Base-by-base conservation (phyloP, 306 rosid species). In the Cicer yamashitae region DNA sequence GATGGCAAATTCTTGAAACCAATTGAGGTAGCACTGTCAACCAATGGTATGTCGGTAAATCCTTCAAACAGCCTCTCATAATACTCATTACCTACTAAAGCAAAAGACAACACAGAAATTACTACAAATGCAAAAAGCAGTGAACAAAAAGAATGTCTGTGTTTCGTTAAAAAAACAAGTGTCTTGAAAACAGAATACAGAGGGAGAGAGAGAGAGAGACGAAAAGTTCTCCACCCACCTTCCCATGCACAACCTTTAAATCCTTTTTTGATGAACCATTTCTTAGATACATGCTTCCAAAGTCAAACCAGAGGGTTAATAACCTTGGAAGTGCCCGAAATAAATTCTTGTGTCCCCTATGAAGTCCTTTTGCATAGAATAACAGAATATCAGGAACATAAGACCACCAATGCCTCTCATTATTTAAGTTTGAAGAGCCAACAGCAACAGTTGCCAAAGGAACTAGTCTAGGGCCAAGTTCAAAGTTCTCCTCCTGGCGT, bases 1-100 rank as follows among this genome's bases (percentile, higher is more conserved):
- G 94, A 80, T 94, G 99, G 85, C 96, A 90, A 82, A 92, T 94
- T 89, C 98, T 94, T 61, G 99, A 94, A 89, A 94, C 99, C 86
- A 94, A 79, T 75, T 91, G 99, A 64, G 97, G 99, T 65, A 94
- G 89, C 78, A 90, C 97, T 10, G 97, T 88, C 84, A 94, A 82
- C 99, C 99, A 94, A 75, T 94, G 96, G 83, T 91, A 90, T 47
- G 91, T 75, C 71, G 97, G 97, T 81, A 91, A 88, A 84, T 91
- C 98, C 86, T 86, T 91, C 82, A 90, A 84, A 88, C 98, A 94
- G 73, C 97, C 91, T 56, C 85, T 82, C 88, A 91, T 83, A 58
- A 94, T 76, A 77, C 84, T 79, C 84, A 84, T 77, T 71, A 87
- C 91, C 98, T 94, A 79, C 60, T 78, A 78, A 76, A 62, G 78